phyloP scores from a whole-genome alignment of 257 asterid species.

The Ajuga chamaepitys region DNA sequence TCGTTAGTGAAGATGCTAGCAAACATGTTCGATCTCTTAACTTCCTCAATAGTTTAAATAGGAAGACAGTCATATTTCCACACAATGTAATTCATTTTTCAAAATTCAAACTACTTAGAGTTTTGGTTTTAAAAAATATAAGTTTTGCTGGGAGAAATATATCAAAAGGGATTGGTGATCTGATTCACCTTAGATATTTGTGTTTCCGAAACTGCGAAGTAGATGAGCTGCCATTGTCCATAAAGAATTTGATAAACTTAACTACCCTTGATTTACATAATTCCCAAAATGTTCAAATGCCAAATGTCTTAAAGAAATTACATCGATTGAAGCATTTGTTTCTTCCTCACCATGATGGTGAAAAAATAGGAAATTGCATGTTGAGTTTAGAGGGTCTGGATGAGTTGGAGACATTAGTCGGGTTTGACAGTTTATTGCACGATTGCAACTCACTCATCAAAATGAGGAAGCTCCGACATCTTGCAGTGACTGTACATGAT shows the following conservation, averaged over 20 bases:
- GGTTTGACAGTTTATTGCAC: too few species aligned
- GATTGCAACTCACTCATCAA: too few species aligned
- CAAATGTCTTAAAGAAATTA: not conserved
- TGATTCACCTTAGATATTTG: not conserved
- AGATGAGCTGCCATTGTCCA: not conserved
- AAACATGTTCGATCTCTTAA: conserved; percentile 5
- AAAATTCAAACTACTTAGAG: too few species aligned
- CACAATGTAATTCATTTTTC: not conserved
- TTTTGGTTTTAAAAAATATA: not conserved
- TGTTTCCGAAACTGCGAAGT: not conserved
- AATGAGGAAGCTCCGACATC: too few species aligned
- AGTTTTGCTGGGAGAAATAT: not conserved
- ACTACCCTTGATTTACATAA: not conserved
- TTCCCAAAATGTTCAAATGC: not conserved
- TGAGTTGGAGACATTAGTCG: too few species aligned
- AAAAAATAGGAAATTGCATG: not conserved
- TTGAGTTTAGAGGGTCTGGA: not conserved
- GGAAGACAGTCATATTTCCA: not conserved
- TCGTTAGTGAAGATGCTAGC: not conserved
- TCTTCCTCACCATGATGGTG: not conserved
- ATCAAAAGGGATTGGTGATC: not conserved
- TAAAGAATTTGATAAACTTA: not conserved
- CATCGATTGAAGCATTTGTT: not conserved
- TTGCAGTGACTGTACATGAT: too few species aligned
- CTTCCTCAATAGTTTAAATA: not conserved